Evolutionary conservation across 176 grass and related monocot genomes (phyloP).

Genomic region (Saccharum spontaneum): DNA sequence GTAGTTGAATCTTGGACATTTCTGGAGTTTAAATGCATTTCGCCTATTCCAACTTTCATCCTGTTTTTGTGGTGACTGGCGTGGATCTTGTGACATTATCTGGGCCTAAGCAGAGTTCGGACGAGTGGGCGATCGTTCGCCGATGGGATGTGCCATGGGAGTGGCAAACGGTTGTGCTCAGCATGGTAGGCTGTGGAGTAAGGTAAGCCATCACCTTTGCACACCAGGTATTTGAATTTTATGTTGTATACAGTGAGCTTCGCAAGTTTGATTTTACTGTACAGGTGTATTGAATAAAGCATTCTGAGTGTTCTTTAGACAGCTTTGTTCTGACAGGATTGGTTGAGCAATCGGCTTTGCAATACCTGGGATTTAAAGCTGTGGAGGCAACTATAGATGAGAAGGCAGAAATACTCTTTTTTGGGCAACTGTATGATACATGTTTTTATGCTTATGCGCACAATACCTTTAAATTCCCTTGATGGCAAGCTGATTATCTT

Average conservation of each 20-base stretch:
- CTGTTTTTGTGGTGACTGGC: constrained; percentile 1
- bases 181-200: constrained; percentile 72
- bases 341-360: constrained; percentile 65
- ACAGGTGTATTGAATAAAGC: not conserved
- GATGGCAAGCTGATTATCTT: not conserved
- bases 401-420: constrained; percentile 86
- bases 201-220: constrained; percentile 47
- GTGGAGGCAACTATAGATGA: constrained; percentile 63
- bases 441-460: constrained; percentile 1
- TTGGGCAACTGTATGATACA: constrained; percentile 75
- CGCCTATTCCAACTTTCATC: constrained; percentile 11
- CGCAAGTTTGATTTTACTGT: not conserved
- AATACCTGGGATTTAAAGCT: constrained; percentile 62
- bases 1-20: not conserved
- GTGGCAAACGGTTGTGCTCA: constrained; percentile 78
- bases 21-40: not conserved
- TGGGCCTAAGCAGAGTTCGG: constrained; percentile 34
- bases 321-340: constrained; percentile 98
- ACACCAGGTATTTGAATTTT: not conserved
- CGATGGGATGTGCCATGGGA: constrained; percentile 92
- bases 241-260: not conserved
- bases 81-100: not conserved
- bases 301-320: constrained; percentile 85
- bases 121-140: constrained; percentile 63
- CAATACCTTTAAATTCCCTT: constrained; percentile 14